Evolutionary conservation across 176 grass and related monocot genomes (phyloP).

Genomic region (Chrysopogon serrulatus): DNA sequence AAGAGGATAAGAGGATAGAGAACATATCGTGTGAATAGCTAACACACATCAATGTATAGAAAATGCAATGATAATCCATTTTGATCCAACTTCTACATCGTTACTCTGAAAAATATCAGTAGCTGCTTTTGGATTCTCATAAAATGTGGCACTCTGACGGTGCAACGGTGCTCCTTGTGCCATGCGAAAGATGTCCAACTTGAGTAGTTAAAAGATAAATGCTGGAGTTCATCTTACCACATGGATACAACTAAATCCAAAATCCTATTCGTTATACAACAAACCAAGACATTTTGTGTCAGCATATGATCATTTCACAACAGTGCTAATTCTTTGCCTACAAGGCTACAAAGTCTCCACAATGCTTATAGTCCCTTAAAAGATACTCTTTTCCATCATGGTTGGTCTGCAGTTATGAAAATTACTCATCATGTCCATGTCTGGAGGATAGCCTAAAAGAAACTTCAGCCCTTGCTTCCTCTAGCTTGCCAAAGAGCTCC

Average conservation of each 20-base stretch:
- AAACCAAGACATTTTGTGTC: not conserved
- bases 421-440: conserved; percentile 1
- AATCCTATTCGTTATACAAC: not conserved
- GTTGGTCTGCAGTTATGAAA: conserved; percentile 2
- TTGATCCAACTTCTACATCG: not conserved
- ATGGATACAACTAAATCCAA: not conserved
- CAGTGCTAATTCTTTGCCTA: not conserved
- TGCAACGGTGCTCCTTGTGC: not conserved
- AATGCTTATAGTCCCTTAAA: not conserved
- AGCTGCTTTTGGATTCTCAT: not conserved
- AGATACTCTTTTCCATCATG: not conserved
- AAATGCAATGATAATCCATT: not conserved
- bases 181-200: not conserved
- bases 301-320: not conserved
- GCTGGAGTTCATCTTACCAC: not conserved
- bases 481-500: conserved; percentile 65
- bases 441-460: conserved; percentile 53
- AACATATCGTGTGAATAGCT: not conserved
- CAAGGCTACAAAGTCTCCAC: not conserved
- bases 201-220: not conserved
- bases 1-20: not conserved
- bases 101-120: not conserved
- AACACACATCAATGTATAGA: not conserved
- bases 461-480: conserved; percentile 74
- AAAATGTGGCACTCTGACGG: not conserved